phyloP scores from a whole-genome alignment of 2,329 filamentous ascomycete genomes.

The Myriosclerotinia scirpicola region DNA sequence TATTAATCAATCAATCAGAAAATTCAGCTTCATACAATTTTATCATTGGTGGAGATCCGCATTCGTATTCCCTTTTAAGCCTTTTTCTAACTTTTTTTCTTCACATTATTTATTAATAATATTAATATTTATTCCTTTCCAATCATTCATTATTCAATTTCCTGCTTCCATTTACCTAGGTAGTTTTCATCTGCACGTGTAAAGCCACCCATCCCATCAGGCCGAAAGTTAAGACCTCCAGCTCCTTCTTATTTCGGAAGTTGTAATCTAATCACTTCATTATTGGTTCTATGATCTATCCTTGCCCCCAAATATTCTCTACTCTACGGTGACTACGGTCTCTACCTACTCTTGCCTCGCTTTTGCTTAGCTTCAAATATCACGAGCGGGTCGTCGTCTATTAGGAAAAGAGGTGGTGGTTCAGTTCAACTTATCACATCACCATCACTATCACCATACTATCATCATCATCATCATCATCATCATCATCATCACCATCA shows the following conservation, averaged over 20 bases:
- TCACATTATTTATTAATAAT: background rate
- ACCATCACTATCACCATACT: too few relatives aligned
- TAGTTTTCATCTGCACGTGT: conserved; percentile 1
- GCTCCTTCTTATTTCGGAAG: conserved; percentile 10
- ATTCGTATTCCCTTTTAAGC: background rate
- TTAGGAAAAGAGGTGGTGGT: too few relatives aligned
- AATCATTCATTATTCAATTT: too few relatives aligned
- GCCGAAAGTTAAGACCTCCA: conserved; percentile 1
- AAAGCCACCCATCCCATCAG: conserved; percentile 12
- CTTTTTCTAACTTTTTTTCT: background rate
- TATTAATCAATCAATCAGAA: conserved; percentile 18
- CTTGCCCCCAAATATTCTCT: too few relatives aligned
- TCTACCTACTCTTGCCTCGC: too few relatives aligned
- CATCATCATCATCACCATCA: too few relatives aligned
- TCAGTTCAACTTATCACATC: too few relatives aligned
- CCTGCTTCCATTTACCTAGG: too few relatives aligned
- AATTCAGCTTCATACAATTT: conserved; percentile 4
- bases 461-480: too few relatives aligned
- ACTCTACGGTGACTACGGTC: too few relatives aligned
- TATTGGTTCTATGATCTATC: background rate
- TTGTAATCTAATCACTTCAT: conserved; percentile 11
- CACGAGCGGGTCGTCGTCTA: too few relatives aligned
- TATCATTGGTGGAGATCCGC: background rate
- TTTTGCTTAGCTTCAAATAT: too few relatives aligned
- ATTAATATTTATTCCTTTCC: background rate